A percentile compares a stretch with the other conserved stretches of the same genome.
Conservation (phyloP, 1,139 yeast genomes). For the Debaryomyces sp. region DNA sequence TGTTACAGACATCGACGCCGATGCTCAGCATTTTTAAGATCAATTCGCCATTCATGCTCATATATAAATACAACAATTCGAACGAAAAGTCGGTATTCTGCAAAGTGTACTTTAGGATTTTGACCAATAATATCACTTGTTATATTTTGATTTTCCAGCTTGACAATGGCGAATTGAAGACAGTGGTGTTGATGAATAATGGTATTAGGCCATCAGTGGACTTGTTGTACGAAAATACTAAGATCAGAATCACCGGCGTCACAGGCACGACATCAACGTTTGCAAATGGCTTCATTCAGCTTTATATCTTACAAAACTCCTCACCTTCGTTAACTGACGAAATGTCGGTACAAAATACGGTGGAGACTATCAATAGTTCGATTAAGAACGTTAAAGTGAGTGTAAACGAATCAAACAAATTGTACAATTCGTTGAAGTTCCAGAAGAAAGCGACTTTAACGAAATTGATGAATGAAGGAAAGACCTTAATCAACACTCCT, state of each 20-base stretch:
- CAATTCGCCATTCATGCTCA: constrained; percentile 36
- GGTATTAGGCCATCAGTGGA: constrained; percentile 40
- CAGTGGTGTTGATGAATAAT: constrained; percentile 34
- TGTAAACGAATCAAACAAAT: constrained; percentile 14
- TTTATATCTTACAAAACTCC: constrained; percentile 26
- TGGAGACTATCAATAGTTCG: constrained; percentile 8
- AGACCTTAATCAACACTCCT: constrained; percentile 29
- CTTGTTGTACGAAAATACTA: constrained; percentile 28
- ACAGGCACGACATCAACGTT: constrained; percentile 44
- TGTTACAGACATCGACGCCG: constrained; percentile 30
- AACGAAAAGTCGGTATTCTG: constrained; percentile 27
- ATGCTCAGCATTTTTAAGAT: constrained; percentile 34
- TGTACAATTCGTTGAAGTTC: constrained; percentile 17
- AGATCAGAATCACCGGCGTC: constrained; percentile 37
- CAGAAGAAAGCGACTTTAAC: constrained; percentile 18
- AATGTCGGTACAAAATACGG: constrained; percentile 12
- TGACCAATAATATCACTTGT: constrained; percentile 37
- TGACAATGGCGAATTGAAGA: constrained; percentile 15
- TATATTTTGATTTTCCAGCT: constrained; percentile 31
- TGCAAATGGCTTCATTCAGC: constrained; percentile 35
- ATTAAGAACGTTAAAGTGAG: constrained; percentile 18
- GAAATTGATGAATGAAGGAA: constrained; percentile 13
- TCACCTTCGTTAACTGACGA: constrained; percentile 29
- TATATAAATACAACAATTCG: constrained; percentile 17
- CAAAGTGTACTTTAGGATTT: constrained; percentile 35